These are phyloP conservation scores for Globisporangium nodosum DNA, from an alignment of 352 stramenopile genomes.

Conservation along the genomic window DNA sequence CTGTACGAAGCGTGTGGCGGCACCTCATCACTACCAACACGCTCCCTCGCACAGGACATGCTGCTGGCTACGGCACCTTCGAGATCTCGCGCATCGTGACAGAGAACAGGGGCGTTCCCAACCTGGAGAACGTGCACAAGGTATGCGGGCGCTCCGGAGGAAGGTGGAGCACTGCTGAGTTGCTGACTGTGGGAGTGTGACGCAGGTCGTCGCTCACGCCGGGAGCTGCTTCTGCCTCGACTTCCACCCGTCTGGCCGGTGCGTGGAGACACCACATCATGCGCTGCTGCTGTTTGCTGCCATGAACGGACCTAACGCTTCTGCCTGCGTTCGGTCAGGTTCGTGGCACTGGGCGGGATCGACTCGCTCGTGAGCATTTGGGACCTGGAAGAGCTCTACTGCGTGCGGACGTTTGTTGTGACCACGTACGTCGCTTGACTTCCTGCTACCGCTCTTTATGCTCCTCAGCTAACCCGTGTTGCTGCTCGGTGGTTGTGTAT, in stretches of 20 bases:
- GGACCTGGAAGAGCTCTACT: slow-evolving; percentile 85
- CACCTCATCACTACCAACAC: too few species aligned
- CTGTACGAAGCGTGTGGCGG: too few species aligned
- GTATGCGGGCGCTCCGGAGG: slow-evolving; percentile 15
- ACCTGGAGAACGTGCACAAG: slow-evolving; percentile 82
- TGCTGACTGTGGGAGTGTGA: background rate
- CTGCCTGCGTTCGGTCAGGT: slow-evolving; percentile 22
- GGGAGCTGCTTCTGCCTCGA: slow-evolving; percentile 80
- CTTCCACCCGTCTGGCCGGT: slow-evolving; percentile 73
- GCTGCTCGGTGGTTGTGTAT: background rate
- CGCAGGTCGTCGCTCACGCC: slow-evolving; percentile 66
- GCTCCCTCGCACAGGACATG: slow-evolving; percentile 31
- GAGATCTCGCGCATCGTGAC: slow-evolving; percentile 77
- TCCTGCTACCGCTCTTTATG: background rate
- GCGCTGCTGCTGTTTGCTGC: background rate
- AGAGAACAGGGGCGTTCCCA: slow-evolving; percentile 77
- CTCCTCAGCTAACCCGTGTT: background rate
- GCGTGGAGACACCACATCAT: background rate
- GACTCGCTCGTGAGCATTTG: slow-evolving; percentile 83
- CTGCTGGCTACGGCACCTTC: slow-evolving; percentile 69
- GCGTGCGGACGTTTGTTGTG: slow-evolving; percentile 73
- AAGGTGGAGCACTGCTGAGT: background rate
- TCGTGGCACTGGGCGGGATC: slow-evolving; percentile 66
- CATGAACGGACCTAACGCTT: background rate
- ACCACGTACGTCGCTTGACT: slow-evolving; percentile 39